A percentile compares a stretch with the other conserved stretches of the same genome.
Conservation (phyloP, 768 basidiomycete species). For the Russula brevipes region DNA sequence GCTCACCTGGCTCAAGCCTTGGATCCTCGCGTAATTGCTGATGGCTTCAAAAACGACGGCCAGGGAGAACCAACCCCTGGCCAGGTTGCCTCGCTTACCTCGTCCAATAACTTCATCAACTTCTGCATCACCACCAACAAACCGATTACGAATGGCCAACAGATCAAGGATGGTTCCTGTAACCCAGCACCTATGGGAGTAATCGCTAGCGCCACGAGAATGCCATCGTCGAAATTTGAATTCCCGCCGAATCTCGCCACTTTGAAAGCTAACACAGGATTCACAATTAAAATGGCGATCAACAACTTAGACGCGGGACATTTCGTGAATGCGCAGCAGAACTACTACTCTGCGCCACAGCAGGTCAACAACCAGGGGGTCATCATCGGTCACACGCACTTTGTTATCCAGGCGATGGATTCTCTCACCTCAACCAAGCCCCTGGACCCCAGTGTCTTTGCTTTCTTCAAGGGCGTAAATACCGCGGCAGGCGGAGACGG, state of each 20-base stretch:
- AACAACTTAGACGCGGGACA: conserved; percentile 44
- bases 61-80: conserved; percentile 35
- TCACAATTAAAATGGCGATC: conserved; percentile 50
- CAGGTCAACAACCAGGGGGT: conserved; percentile 44
- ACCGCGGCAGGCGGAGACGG: conserved; percentile 40
- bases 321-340: conserved; percentile 50
- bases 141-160: conserved; percentile 56
- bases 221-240: conserved; percentile 52
- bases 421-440: conserved; percentile 46
- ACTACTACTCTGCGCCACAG: conserved; percentile 53
- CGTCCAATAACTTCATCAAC: conserved; percentile 71
- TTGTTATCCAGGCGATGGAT: conserved; percentile 51
- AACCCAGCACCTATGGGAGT: conserved; percentile 59
- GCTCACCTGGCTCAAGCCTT: conserved; percentile 30
- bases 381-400: conserved; percentile 57
- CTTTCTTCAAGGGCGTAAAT: conserved; percentile 56
- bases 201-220: conserved; percentile 45
- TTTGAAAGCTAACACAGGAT: conserved; percentile 42
- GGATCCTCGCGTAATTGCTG: conserved; percentile 45
- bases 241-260: conserved; percentile 43
- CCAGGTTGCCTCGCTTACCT: conserved; percentile 54
- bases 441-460: conserved; percentile 47
- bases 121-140: conserved; percentile 48
- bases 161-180: conserved; percentile 48
- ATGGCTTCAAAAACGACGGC: conserved; percentile 53